Percentiles rank a stretch among this genome's conserved stretches.
phyloP scores from a whole-genome alignment of 2,329 filamentous ascomycete genomes.

The Emergomyces pasteurianus region DNA sequence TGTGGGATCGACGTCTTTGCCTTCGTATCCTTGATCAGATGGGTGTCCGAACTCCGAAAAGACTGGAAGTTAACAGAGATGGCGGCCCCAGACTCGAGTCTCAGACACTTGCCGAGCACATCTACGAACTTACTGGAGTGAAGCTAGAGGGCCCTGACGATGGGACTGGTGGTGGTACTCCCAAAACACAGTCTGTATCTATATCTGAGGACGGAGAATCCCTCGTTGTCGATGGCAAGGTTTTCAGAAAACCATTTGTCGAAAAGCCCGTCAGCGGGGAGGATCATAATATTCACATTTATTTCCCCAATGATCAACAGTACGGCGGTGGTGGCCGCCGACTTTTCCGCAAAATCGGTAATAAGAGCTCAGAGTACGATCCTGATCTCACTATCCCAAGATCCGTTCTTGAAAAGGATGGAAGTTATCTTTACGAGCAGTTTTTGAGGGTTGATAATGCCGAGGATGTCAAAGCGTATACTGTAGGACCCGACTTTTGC shows the following conservation, averaged over 20 bases:
- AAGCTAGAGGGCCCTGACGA: constrained; percentile 58
- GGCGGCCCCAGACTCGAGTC: constrained; percentile 73
- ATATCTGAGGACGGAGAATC: constrained; percentile 84
- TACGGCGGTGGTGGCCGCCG: constrained; percentile 80
- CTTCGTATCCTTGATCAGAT: constrained; percentile 79
- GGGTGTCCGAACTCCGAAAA: constrained; percentile 74
- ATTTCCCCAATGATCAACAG: constrained; percentile 64
- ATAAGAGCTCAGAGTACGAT: constrained; percentile 96
- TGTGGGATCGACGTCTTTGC: constrained; percentile 91
- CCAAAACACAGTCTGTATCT: constrained; percentile 56
- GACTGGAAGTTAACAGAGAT: constrained; percentile 85
- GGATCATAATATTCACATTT: constrained; percentile 98
- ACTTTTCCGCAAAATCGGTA: constrained; percentile 92
- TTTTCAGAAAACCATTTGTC: constrained; percentile 85
- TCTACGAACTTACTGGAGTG: constrained; percentile 71
- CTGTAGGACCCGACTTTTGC: constrained; percentile 83
- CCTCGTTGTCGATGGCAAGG: constrained; percentile 70
- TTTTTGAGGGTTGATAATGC: constrained; percentile 95
- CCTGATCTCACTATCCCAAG: constrained; percentile 63
- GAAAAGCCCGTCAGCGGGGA: constrained; percentile 98
- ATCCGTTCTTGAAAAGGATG: constrained; percentile 64
- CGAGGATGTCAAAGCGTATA: constrained; percentile 97
- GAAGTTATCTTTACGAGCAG: constrained; percentile 93
- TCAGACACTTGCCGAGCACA: constrained; percentile 64
- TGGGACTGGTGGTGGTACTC: constrained; percentile 48